Evolutionary conservation across 192 early-diverging fungal species (phyloP), one percentile per base, ranked within the genome.

Genomic region (Coemansia sp.): DNA sequence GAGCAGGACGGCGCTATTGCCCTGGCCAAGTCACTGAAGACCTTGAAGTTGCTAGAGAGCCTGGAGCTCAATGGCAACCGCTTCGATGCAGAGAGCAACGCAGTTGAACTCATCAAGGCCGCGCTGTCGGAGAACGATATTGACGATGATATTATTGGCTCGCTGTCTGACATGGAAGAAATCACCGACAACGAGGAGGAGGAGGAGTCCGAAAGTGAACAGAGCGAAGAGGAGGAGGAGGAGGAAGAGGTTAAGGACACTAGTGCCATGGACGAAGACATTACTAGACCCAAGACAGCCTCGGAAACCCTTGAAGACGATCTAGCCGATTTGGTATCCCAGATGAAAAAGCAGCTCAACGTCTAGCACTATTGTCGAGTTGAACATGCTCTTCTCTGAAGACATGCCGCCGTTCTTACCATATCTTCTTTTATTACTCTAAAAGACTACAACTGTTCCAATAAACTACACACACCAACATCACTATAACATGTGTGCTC

Each of bases 151-250:
- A 91, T 90, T 27, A 77, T 99, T 49, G 95, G 93, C 43, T 96
- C 96, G 62, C 80, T 99, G 40, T 95, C 97, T 61, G 97, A 99
- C 64, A 99, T 99, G 95, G 94, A 96, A 70, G 88, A 92, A 60
- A 66, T 80, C 9, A 81, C 85, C 1, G 87, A 89, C 6, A 86
- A 88, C 43, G 90, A 88, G 10, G 87, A 86, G 4, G 90, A 88
- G 13, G 87, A 87, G 4, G 90, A 88, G 34, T 24, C 83, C 7
- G 82, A 86, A 4, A 80, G 87, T 49, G 71, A 79, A 35, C 69
- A 76, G 35, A 76, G 84, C 53, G 83, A 78, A 18, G 72, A 71
- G 64, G 77, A 87, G 32, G 68, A 70, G 1, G 64, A 49, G 4
- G 58, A 73, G 24, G 52, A 70, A 61, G 35, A 59, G 32, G 40